A percentile compares a stretch with the other conserved stretches of the same genome.
phyloP scores from a whole-genome alignment of 768 basidiomycete species.

The Amanita rimosa region DNA sequence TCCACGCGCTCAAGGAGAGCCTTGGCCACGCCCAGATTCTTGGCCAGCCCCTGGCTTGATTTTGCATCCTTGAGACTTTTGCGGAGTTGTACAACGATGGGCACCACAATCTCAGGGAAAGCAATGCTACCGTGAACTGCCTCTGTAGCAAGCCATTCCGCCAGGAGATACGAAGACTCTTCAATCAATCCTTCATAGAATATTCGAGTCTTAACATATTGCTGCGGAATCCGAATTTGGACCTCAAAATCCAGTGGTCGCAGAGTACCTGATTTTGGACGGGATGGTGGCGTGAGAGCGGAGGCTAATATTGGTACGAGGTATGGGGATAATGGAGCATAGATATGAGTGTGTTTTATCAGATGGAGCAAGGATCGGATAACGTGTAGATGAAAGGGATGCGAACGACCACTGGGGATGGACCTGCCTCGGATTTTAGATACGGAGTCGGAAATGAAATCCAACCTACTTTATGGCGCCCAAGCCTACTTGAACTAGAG shows the following conservation, averaged over 20 bases:
- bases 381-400: slow-evolving; percentile 91
- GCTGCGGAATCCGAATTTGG: slow-evolving; percentile 75
- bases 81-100: slow-evolving; percentile 60
- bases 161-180: slow-evolving; percentile 67
- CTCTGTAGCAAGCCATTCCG: slow-evolving; percentile 67
- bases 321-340: slow-evolving; percentile 80
- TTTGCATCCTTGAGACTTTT: slow-evolving; percentile 60
- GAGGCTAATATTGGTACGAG: slow-evolving; percentile 80
- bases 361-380: slow-evolving; percentile 82
- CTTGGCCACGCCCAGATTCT: slow-evolving; percentile 59
- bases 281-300: slow-evolving; percentile 52
- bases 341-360: slow-evolving; percentile 71
- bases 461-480: slow-evolving; percentile 80
- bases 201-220: slow-evolving; percentile 81
- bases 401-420: slow-evolving; percentile 82
- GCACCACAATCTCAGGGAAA: slow-evolving; percentile 88
- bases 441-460: slow-evolving; percentile 3
- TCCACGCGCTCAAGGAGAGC: slow-evolving; percentile 79
- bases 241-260: slow-evolving; percentile 85
- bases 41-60: slow-evolving; percentile 25
- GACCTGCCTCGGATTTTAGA: slow-evolving; percentile 39
- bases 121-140: slow-evolving; percentile 77
- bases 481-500: slow-evolving; percentile 87
- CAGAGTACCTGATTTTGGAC: slow-evolving; percentile 76
- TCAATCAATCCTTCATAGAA: slow-evolving; percentile 78